These are phyloP conservation scores for Botryosphaeria dothidea DNA, from an alignment of 2,329 filamentous ascomycete genomes.

Conservation along the genomic window DNA sequence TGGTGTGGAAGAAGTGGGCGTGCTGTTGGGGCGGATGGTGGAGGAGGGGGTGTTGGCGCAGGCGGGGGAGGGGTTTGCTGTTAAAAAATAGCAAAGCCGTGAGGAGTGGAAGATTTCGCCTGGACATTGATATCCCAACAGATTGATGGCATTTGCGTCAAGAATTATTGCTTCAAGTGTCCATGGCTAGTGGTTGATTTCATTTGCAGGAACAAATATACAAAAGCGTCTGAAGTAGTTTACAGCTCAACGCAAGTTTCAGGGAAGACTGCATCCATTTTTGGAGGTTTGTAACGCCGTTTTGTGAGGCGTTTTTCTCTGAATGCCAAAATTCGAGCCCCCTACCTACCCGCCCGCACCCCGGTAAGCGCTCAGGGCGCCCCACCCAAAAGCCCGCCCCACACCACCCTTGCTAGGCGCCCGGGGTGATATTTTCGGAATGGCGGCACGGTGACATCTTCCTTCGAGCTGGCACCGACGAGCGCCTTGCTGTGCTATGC, in stretches of 20 bases:
- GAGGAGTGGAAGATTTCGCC: too few species aligned
- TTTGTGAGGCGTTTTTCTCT: neutral
- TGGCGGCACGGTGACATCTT: too few species aligned
- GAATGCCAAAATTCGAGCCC: neutral
- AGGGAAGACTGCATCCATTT: neutral
- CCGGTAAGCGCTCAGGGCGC: neutral
- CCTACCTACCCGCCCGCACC: too few species aligned
- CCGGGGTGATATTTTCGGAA: neutral
- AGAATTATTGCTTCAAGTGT: too few species aligned
- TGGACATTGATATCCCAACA: too few species aligned
- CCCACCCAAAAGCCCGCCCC: neutral
- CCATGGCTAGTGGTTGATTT: too few species aligned
- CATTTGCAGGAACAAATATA: too few species aligned
- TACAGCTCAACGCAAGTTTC: neutral
- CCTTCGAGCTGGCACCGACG: too few species aligned
- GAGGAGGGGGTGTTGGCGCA: constrained; percentile 31
- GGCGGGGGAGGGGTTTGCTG: constrained; percentile 34
- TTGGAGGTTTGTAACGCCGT: neutral
- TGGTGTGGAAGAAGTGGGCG: constrained; percentile 82
- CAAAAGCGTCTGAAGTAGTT: too few species aligned
- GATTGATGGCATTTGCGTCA: too few species aligned
- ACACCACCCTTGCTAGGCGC: neutral
- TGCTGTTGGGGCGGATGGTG: constrained; percentile 75
- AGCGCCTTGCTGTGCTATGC: too few species aligned
- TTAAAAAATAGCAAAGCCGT: too few species aligned